phyloP scores from a whole-genome alignment of 2,329 filamentous ascomycete species.

The Neonectria magnoliae region DNA sequence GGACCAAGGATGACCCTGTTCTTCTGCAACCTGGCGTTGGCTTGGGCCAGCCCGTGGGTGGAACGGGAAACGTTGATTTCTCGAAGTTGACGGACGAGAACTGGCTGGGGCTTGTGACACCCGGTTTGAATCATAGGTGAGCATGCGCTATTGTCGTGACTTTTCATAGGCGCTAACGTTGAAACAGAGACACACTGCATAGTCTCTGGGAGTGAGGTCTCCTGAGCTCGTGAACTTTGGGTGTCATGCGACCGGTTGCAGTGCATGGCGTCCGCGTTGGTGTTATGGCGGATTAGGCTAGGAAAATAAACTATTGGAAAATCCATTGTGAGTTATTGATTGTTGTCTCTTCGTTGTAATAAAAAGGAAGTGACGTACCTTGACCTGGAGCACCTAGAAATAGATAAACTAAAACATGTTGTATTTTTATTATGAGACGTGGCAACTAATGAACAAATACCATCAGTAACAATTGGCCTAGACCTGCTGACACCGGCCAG shows the following conservation, averaged over 20 bases:
- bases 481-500: conserved; percentile 64
- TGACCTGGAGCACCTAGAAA: too few species aligned
- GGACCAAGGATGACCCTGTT: background rate
- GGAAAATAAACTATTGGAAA: background rate
- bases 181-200: background rate
- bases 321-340: too few species aligned
- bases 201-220: background rate
- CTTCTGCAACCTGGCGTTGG: background rate
- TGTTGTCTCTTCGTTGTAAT: too few species aligned
- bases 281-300: background rate
- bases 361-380: too few species aligned
- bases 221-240: too few species aligned
- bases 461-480: conserved; percentile 55
- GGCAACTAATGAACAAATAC: too few species aligned
- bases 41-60: background rate
- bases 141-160: background rate
- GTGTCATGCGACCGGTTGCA: too few species aligned
- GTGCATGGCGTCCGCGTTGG: too few species aligned
- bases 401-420: too few species aligned
- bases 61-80: background rate
- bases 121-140: background rate
- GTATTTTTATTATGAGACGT: too few species aligned
- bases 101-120: background rate
- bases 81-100: background rate
- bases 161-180: background rate